Evolutionary conservation across 306 rosid genomes (phyloP), one percentile per base, ranked within the genome.

Genomic region (Sechiopsis laciniata): DNA sequence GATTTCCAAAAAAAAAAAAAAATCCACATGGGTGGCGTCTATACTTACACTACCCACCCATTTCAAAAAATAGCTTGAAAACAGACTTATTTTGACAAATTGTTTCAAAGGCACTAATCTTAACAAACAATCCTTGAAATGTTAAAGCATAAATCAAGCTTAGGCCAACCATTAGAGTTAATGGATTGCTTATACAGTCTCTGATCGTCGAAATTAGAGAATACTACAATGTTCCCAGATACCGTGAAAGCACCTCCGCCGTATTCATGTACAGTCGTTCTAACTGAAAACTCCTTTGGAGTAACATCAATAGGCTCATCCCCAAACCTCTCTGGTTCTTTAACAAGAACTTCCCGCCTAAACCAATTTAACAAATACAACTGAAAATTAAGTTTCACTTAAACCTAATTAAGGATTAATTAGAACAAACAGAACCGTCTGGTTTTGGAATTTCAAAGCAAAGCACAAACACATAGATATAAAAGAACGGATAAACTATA

Each of bases 261-360:
- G 80, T 90, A 94, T 73, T 94, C 98, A 77, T 90, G 98, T 19
- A 90, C 92, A 86, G 89, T 16, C n/a, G 92, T 86, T 77, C 98
- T 86, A 66, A 94, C 98, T 67, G 85, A 89, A 57, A 81, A 90
- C 61, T 87, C 97, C 75, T 86, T 87, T 4, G 95, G 95, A 77
- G 98, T 94, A 75, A 94, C 76, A 73, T 89, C 98, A 62, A 89
- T 83, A 55, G 86, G 76, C 20, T 83, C 96, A 10, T 72, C 89
- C 15, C 83, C 92, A 0, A 85, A 70, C 6, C 77, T 86, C 79
- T 86, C 88, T 3, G 90, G 70, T 83, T 94, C 97, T 63, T 81
- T 82, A 69, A 89, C 97, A 59, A 94, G 94, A 78, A 89, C 98
- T 6, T 71, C 88, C 22, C 98, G 89, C 24, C 98, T 94, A 81